Percentiles rank a stretch among this genome's conserved stretches.
Conservation (phyloP, 2,329 filamentous ascomycete genomes). For the Trichoderma asperellum region DNA sequence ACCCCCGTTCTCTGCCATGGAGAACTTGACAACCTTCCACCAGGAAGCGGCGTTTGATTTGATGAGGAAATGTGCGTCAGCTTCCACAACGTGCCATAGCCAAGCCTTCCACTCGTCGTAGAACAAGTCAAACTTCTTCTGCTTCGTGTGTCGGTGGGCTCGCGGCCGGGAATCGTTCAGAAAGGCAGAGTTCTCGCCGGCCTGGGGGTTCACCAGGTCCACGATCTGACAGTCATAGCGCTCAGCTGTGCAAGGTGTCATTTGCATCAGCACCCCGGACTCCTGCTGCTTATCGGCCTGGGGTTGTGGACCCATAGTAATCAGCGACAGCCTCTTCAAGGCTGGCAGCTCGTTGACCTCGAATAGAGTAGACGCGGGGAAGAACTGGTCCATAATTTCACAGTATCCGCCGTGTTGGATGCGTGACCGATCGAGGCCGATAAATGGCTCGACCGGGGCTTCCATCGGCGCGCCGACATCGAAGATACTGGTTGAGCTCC, state of each 20-base stretch:
- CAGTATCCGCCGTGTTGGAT: conserved; percentile 22
- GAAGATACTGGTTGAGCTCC: conserved; percentile 23
- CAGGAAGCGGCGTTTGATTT: not conserved
- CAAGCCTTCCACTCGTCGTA: conserved; percentile 22
- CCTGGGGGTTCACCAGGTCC: conserved; percentile 8
- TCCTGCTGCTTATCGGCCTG: not conserved
- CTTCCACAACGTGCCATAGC: conserved; percentile 21
- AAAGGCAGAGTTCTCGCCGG: conserved; percentile 14
- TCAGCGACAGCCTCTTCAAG: conserved; percentile 18
- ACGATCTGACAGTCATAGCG: conserved; percentile 23
- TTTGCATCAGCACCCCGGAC: not conserved
- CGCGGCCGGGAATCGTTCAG: conserved; percentile 19
- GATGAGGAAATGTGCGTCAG: conserved; percentile 1
- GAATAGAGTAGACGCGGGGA: conserved; percentile 9
- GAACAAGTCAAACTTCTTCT: not conserved
- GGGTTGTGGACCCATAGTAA: conserved; percentile 23
- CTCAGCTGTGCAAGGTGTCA: conserved; percentile 21
- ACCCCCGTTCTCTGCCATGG: not conserved
- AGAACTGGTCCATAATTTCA: conserved; percentile 18
- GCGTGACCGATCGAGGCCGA: conserved; percentile 9
- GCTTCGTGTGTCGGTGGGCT: not conserved
- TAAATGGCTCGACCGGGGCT: conserved; percentile 5
- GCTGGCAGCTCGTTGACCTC: conserved; percentile 16
- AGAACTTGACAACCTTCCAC: conserved; percentile 27
- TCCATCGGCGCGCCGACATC: not conserved